phyloP scores from a whole-genome alignment of 768 basidiomycete species.

The Termitomyces sp. region DNA sequence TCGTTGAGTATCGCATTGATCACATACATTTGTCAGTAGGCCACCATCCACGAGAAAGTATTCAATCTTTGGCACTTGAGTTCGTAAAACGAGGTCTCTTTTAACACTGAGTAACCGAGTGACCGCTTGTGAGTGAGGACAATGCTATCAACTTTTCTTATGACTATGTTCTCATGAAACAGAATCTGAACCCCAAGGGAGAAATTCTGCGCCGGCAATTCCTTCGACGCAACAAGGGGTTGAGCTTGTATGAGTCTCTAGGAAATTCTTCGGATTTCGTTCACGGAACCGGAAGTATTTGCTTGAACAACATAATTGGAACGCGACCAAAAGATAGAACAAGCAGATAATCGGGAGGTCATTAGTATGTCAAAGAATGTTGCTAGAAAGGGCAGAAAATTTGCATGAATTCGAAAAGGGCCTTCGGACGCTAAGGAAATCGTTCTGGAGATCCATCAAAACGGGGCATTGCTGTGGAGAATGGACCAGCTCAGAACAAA shows the following conservation, averaged over 20 bases:
- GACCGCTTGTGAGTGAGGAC: constrained; percentile 19
- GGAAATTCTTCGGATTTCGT: constrained; percentile 6
- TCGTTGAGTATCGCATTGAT: constrained; percentile 19
- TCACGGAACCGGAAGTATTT: not conserved
- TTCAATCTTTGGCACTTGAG: constrained; percentile 12
- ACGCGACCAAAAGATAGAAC: constrained; percentile 11
- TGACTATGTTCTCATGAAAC: constrained; percentile 1
- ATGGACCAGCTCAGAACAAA: not conserved
- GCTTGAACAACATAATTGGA: constrained; percentile 14
- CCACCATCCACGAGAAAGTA: constrained; percentile 18
- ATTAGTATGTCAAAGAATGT: constrained; percentile 10
- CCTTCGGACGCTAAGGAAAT: constrained; percentile 19
- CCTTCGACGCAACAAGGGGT: constrained; percentile 19
- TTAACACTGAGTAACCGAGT: constrained; percentile 16
- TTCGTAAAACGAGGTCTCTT: constrained; percentile 17
- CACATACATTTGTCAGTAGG: constrained; percentile 19
- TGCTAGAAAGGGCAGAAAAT: constrained; percentile 13
- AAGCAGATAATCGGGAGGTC: constrained; percentile 11
- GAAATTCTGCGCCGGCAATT: constrained; percentile 15
- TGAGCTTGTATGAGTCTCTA: constrained; percentile 18
- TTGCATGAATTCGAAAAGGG: constrained; percentile 16
- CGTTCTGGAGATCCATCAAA: constrained; percentile 23
- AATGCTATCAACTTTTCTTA: constrained; percentile 2
- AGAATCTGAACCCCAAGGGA: constrained; percentile 11
- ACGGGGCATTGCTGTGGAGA: constrained; percentile 14